These are phyloP conservation scores for Lichtheimia ornata DNA, from an alignment of 371 early-diverging fungal genomes.

Conservation along the genomic window DNA sequence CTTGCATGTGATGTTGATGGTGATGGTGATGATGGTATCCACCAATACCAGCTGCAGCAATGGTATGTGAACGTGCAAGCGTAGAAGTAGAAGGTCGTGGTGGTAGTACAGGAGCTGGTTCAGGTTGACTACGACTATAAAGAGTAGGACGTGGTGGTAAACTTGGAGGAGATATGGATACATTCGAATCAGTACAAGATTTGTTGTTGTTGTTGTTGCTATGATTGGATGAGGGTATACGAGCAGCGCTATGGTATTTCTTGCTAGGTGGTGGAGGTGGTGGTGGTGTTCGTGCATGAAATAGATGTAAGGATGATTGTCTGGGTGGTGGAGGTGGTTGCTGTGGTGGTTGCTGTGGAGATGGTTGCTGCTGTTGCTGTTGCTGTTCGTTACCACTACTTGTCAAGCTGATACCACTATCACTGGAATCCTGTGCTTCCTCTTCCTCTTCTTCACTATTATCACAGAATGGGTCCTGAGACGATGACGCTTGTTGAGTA, in stretches of 20 bases:
- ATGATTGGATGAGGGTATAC: constrained; percentile 6
- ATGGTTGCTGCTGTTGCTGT: constrained; percentile 3
- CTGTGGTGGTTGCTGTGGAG: background rate
- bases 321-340: constrained; percentile 12
- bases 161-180: constrained; percentile 10
- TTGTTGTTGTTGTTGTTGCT: constrained; percentile 11
- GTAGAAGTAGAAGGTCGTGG: constrained; percentile 40
- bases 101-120: constrained; percentile 35
- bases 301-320: too few species aligned
- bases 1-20: constrained; percentile 4
- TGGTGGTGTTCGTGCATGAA: constrained; percentile 24
- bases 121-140: constrained; percentile 2
- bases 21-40: constrained; percentile 9
- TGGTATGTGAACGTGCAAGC: constrained; percentile 37
- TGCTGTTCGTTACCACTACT: constrained; percentile 7
- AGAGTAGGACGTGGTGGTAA: constrained; percentile 18
- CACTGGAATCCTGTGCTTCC: constrained; percentile 7
- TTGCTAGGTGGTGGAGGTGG: constrained; percentile 45
- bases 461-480: constrained; percentile 23
- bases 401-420: constrained; percentile 6
- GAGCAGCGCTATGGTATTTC: constrained; percentile 38
- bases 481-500: too few species aligned
- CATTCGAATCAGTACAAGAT: background rate
- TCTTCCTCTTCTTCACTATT: constrained; percentile 9
- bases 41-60: background rate